phyloP scores from a whole-genome alignment of 805 yeast species.

The Starmerella bombi region DNA sequence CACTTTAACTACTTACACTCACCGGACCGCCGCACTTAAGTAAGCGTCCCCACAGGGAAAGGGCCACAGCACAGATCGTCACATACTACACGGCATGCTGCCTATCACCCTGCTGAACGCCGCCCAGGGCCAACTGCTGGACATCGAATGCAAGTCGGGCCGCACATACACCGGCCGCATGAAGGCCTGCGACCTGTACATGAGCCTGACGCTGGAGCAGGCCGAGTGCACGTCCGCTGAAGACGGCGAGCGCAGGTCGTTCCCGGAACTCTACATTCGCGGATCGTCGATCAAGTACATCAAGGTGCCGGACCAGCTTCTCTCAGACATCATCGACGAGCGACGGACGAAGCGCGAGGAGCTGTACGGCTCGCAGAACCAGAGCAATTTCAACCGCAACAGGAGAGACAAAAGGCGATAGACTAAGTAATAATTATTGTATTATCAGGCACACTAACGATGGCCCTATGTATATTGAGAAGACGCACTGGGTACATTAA shows the following conservation, averaged over 20 bases:
- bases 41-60: no score
- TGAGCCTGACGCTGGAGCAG: constrained; percentile 76
- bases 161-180: constrained; percentile 77
- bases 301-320: constrained; percentile 31
- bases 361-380: constrained; percentile 18
- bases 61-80: no score
- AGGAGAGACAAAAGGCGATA: constrained; percentile 4
- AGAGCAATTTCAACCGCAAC: constrained; percentile 2
- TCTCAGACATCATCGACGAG: constrained; percentile 30
- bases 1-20: no score
- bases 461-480: no score
- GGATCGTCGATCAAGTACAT: constrained; percentile 30
- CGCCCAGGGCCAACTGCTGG: constrained; percentile 74
- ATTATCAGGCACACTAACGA: no score
- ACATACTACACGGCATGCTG: constrained; percentile 53
- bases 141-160: constrained; percentile 84
- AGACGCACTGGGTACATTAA: no score
- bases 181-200: constrained; percentile 82
- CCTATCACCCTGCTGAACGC: constrained; percentile 85
- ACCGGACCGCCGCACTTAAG: no score
- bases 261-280: constrained; percentile 18
- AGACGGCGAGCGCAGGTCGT: constrained; percentile 11
- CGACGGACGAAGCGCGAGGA: constrained; percentile 29
- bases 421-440: no score
- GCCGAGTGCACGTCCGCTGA: constrained; percentile 36